A percentile compares a stretch with the other conserved stretches of the same genome.
Conservation (phyloP, 306 rosid genomes). For the Castanea sativa region DNA sequence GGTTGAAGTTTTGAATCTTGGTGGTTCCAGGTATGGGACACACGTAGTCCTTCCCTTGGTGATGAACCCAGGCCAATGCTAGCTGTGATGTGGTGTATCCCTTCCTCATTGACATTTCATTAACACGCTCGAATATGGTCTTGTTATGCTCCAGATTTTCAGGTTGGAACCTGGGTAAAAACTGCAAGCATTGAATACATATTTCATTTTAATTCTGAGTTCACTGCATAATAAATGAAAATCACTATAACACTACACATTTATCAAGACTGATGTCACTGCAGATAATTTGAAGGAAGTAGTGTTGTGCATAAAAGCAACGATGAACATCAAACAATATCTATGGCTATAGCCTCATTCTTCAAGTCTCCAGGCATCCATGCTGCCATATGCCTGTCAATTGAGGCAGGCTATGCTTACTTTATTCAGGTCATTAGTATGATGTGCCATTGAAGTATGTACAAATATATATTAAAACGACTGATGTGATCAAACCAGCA, state of each 20-base stretch:
- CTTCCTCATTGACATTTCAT: constrained; percentile 52
- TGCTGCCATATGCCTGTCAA: too few relatives aligned
- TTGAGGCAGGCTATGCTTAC: too few relatives aligned
- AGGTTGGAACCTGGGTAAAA: constrained; percentile 44
- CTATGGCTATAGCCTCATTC: too few relatives aligned
- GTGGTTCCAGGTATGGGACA: constrained; percentile 85
- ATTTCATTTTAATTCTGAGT: background rate
- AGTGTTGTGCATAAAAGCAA: background rate
- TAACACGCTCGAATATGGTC: constrained; percentile 51
- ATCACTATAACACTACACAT: background rate
- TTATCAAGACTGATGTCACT: background rate
- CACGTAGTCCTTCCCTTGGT: constrained; percentile 59
- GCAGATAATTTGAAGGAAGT: background rate
- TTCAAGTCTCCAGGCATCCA: too few relatives aligned
- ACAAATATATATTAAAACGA: too few relatives aligned
- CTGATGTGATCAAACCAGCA: too few relatives aligned
- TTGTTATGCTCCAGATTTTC: constrained; percentile 65
- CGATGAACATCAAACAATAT: too few relatives aligned
- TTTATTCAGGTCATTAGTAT: too few relatives aligned
- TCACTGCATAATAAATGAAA: background rate
- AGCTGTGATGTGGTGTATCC: constrained; percentile 60
- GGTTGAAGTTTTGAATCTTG: constrained; percentile 50
- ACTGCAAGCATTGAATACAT: constrained; percentile 17
- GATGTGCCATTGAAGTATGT: too few relatives aligned
- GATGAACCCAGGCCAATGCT: constrained; percentile 67